These are phyloP conservation scores for Zasmidium citrigriseum DNA, from an alignment of 2,329 filamentous ascomycete species.

Conservation along the genomic window DNA sequence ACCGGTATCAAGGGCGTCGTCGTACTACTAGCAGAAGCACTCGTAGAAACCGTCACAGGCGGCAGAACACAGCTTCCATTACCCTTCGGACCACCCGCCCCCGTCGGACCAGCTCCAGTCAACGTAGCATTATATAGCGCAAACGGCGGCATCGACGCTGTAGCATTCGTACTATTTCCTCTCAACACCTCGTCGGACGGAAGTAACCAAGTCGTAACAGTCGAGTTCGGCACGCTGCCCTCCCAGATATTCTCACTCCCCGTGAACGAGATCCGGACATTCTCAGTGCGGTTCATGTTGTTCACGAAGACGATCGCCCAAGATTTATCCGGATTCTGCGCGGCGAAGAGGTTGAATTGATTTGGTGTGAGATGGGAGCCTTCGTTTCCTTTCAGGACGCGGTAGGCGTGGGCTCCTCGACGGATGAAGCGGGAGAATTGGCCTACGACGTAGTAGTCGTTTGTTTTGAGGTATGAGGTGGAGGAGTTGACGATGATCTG, in stretches of 20 bases:
- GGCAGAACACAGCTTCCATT: constrained; percentile 4
- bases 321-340: constrained; percentile 24
- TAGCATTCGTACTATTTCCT: not conserved
- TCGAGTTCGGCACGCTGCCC: constrained; percentile 20
- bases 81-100: not conserved
- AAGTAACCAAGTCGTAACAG: constrained; percentile 22
- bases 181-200: constrained; percentile 13
- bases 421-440: constrained; percentile 43
- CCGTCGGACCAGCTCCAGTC: not conserved
- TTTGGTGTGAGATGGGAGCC: constrained; percentile 7
- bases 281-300: constrained; percentile 22
- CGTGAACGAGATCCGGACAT: constrained; percentile 24
- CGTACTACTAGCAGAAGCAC: not conserved
- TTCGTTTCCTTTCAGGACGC: constrained; percentile 20
- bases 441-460: constrained; percentile 57
- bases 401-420: constrained; percentile 21
- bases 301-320: constrained; percentile 31
- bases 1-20: constrained; percentile 4
- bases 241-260: constrained; percentile 21
- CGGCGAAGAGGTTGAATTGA: constrained; percentile 25
- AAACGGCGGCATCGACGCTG: not conserved
- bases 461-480: constrained; percentile 47
- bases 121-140: not conserved
- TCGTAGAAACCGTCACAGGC: not conserved
- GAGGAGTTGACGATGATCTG: constrained; percentile 65